phyloP scores from a whole-genome alignment of 1,139 yeast genomes.

The Sugiyamaella neomexicana region DNA sequence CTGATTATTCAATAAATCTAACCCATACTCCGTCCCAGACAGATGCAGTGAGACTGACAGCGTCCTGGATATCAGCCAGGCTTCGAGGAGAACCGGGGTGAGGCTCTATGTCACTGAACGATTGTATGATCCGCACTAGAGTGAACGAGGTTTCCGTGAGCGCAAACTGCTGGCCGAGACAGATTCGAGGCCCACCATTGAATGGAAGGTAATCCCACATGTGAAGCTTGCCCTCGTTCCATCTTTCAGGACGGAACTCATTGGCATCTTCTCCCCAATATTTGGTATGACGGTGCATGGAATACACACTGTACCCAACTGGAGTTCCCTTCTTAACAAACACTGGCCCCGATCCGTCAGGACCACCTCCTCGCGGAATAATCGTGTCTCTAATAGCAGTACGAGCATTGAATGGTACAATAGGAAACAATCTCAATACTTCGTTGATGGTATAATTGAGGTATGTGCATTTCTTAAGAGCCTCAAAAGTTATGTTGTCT shows the following conservation, averaged over 20 bases:
- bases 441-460: slow-evolving; percentile 53
- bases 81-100: slow-evolving; percentile 4
- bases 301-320: slow-evolving; percentile 48
- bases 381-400: slow-evolving; percentile 49
- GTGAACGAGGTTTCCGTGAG: slow-evolving; percentile 56
- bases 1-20: slow-evolving; percentile 5
- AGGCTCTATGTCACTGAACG: slow-evolving; percentile 23
- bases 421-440: slow-evolving; percentile 54
- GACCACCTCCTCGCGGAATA: slow-evolving; percentile 55
- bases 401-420: slow-evolving; percentile 56
- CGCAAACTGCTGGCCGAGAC: slow-evolving; percentile 61
- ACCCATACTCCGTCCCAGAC: slow-evolving; percentile 17
- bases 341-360: slow-evolving; percentile 46
- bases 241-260: slow-evolving; percentile 54
- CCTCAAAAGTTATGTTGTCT: slow-evolving; percentile 45
- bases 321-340: slow-evolving; percentile 50
- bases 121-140: slow-evolving; percentile 46
- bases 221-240: slow-evolving; percentile 38
- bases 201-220: slow-evolving; percentile 55
- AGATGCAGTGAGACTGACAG: slow-evolving; percentile 16
- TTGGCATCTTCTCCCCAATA: slow-evolving; percentile 52
- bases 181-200: slow-evolving; percentile 62
- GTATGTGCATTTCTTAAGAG: slow-evolving; percentile 52
- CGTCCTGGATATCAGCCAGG: slow-evolving; percentile 1
- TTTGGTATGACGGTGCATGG: slow-evolving; percentile 48